Base-by-base conservation (phyloP, 2,329 filamentous ascomycete genomes). In the Penicillium freii region DNA sequence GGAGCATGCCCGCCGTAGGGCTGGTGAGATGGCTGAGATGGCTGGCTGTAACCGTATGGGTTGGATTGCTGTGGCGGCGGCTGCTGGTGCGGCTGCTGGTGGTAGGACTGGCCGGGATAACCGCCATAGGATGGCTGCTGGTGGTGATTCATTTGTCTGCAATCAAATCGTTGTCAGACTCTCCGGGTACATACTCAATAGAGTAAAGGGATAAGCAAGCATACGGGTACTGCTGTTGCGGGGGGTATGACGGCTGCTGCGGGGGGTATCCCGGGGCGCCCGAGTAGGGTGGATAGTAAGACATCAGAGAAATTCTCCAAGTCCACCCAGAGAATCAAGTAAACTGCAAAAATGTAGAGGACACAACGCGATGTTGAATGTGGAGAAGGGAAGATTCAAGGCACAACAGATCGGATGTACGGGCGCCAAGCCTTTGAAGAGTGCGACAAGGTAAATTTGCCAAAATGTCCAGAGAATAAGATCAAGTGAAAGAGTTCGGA, bases 241-340 rank as follows among this genome's bases (percentile, higher is more conserved):
- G 70, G 51, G 71, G 72, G 59, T 77, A 77, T 57, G 69, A 67
- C 59, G 73, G 69, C 63, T 71, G 74, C 53, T 68, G 77, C 64
- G 80, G 84, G 80, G 81, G 80, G 66, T 83, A 83, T 61, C 81
- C 81, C 69, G 80, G 78, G 63, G 82, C 78, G 54, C 81, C 81
- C 70, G 79, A 76, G 68, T 86, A 85, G 47, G 81, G 80, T 63
- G 83, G 84, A 71, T 86, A 88, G 69, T 84, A 85, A 64, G 86
- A 87, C 86, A 88, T 88, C 56, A 64, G 47, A 38, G 47, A 39
- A 42, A 17, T 11, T 31, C 34, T 21, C 29, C 6, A 42, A 23
- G 39, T 44, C 39, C 45, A 55, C 21, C 27, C 8, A 25, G 40
- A 5, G 48, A 56, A 57, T 55, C 46, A 40, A 54, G 57, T 43